phyloP scores from a whole-genome alignment of 2,329 filamentous ascomycete genomes.

The Apiospora kogelbergensis region DNA sequence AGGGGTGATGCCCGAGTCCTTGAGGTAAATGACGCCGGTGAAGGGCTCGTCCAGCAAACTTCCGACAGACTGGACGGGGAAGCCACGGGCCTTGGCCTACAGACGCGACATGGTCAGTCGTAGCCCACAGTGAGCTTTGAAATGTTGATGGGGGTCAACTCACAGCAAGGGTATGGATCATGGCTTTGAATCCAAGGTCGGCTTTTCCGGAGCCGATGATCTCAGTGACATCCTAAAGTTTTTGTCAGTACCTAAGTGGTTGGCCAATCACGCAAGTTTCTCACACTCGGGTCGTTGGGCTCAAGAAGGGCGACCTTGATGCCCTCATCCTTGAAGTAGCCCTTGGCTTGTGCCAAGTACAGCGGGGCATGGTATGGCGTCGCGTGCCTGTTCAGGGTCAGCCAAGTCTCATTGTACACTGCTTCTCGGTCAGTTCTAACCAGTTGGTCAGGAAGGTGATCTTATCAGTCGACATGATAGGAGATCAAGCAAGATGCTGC shows the following conservation, averaged over 20 bases:
- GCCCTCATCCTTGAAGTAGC: constrained; percentile 73
- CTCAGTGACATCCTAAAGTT: constrained; percentile 74
- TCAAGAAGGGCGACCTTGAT: constrained; percentile 77
- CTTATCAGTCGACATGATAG: constrained; percentile 77
- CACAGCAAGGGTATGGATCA: constrained; percentile 79
- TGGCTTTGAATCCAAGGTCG: constrained; percentile 79
- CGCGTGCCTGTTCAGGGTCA: constrained; percentile 60
- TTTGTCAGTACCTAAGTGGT: too few species aligned
- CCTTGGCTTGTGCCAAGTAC: constrained; percentile 74
- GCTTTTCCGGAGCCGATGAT: constrained; percentile 77
- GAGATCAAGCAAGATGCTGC: constrained; percentile 43
- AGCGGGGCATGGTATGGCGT: constrained; percentile 79
- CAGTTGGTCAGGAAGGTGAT: constrained; percentile 85
- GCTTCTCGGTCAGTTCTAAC: constrained; percentile 44
- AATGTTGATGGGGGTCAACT: constrained; percentile 20
- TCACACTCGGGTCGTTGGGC: constrained; percentile 73
- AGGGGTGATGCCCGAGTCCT: constrained; percentile 69
- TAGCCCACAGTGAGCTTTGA: too few species aligned
- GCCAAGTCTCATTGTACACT: not conserved
- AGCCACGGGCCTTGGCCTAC: constrained; percentile 72
- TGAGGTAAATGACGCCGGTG: constrained; percentile 76
- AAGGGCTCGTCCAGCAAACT: constrained; percentile 79
- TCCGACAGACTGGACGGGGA: constrained; percentile 71
- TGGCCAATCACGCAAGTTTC: too few species aligned
- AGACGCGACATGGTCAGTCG: not conserved